phyloP scores from a whole-genome alignment of 805 yeast genomes.

The Candida insectorum region DNA sequence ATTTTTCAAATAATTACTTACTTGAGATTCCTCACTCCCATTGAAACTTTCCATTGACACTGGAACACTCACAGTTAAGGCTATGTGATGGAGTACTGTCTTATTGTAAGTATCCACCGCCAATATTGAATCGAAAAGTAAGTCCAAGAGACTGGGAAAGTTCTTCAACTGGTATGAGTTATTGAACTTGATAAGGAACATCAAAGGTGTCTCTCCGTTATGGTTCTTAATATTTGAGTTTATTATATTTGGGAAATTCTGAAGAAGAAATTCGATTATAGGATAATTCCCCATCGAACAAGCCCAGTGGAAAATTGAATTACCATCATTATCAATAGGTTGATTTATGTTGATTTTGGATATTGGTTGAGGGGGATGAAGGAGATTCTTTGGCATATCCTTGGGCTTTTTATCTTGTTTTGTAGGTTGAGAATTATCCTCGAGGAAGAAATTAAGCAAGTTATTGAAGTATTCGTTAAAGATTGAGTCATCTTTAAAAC shows the following conservation, averaged over 20 bases:
- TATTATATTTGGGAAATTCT: slow-evolving; percentile 65
- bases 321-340: slow-evolving; percentile 90
- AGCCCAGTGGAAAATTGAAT: slow-evolving; percentile 94
- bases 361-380: slow-evolving; percentile 53
- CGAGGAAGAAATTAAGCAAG: slow-evolving; percentile 51
- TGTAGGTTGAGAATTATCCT: slow-evolving; percentile 25
- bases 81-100: slow-evolving; percentile 42
- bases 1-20: slow-evolving; percentile 18
- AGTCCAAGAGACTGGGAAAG: slow-evolving; percentile 32
- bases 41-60: slow-evolving; percentile 9
- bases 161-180: slow-evolving; percentile 37
- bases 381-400: slow-evolving; percentile 36
- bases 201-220: slow-evolving; percentile 82
- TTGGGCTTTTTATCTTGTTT: slow-evolving; percentile 20
- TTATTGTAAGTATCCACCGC: slow-evolving; percentile 37
- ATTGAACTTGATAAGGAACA: slow-evolving; percentile 40
- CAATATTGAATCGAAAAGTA: slow-evolving; percentile 33
- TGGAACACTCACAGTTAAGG: slow-evolving; percentile 22
- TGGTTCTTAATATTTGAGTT: slow-evolving; percentile 69
- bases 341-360: slow-evolving; percentile 69
- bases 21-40: slow-evolving; percentile 11
- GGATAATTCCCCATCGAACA: slow-evolving; percentile 80
- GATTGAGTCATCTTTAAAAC: slow-evolving; percentile 18
- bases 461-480: slow-evolving; percentile 41
- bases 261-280: slow-evolving; percentile 58